These are phyloP conservation scores for Globisporangium emineosum DNA, from an alignment of 352 stramenopile species.

Conservation along the genomic window DNA sequence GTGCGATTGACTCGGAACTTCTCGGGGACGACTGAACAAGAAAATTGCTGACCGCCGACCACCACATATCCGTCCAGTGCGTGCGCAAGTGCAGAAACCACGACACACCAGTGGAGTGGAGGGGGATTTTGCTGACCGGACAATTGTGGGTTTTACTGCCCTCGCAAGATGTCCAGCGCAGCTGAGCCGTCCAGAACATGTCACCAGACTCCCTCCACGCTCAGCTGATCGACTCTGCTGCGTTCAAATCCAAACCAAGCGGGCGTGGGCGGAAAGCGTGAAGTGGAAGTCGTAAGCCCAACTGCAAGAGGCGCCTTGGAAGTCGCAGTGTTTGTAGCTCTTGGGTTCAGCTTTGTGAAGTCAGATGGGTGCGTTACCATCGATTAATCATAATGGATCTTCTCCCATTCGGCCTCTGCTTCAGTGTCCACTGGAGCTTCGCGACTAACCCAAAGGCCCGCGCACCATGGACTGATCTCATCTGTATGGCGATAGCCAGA, in stretches of 20 bases:
- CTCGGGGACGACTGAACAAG: neutral
- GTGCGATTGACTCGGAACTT: neutral
- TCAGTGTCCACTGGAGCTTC: neutral
- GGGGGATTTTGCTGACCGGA: neutral
- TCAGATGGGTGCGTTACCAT: constrained; percentile 1
- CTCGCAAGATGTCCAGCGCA: neutral
- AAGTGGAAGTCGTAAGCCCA: no score
- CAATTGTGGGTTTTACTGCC: neutral
- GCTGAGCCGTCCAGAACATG: constrained; percentile 4
- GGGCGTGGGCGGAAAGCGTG: no score
- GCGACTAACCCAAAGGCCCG: constrained; percentile 1
- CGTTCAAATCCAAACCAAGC: no score
- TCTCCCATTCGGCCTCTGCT: neutral
- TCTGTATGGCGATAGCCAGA: no score
- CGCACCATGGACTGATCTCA: no score
- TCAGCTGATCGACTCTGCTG: constrained; percentile 1
- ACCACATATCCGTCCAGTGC: neutral
- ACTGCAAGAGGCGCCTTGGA: neutral
- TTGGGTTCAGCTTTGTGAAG: neutral
- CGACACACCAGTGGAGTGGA: neutral
- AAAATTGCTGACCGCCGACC: neutral
- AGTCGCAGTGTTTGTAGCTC: no score
- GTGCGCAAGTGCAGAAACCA: neutral
- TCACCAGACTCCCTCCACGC: neutral
- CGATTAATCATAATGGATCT: constrained; percentile 2